phyloP scores from a whole-genome alignment of 305 asterid species.

The Nicotiana rustica region DNA sequence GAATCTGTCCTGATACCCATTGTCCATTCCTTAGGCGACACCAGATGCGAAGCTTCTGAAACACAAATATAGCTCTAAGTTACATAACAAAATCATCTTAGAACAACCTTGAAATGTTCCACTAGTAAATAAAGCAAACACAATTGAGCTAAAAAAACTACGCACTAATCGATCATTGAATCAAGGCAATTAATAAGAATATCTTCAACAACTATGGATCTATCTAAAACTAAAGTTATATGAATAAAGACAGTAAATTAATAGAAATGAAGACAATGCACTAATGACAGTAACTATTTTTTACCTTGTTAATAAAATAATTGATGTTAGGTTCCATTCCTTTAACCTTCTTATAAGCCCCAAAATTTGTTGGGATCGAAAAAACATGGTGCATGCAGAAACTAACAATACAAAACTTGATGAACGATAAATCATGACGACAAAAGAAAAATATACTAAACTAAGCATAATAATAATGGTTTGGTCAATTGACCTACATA shows the following conservation, averaged over 20 bases:
- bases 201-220: too few species aligned
- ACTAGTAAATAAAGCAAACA: conserved; percentile 1
- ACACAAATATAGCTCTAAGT: conserved; percentile 33
- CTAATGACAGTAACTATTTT: conserved; percentile 16
- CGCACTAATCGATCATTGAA: neutral
- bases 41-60: conserved; percentile 83
- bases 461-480: too few species aligned
- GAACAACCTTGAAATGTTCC: conserved; percentile 31
- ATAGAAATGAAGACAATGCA: neutral
- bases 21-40: conserved; percentile 56
- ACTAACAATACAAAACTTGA: too few species aligned
- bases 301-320: conserved; percentile 74
- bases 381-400: too few species aligned
- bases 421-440: too few species aligned
- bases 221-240: too few species aligned
- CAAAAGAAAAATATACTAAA: too few species aligned
- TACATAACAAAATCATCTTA: conserved; percentile 22
- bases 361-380: too few species aligned
- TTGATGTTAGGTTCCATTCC: conserved; percentile 54
- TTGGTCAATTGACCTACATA: too few species aligned
- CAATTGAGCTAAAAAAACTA: neutral
- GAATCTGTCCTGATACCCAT: conserved; percentile 77
- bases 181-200: neutral
- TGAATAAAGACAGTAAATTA: neutral
- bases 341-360: conserved; percentile 50